A percentile compares a stretch with the other conserved stretches of the same genome.
Evolutionary conservation across 805 yeast species (phyloP).

Genomic region (Pichia kluyveri): DNA sequence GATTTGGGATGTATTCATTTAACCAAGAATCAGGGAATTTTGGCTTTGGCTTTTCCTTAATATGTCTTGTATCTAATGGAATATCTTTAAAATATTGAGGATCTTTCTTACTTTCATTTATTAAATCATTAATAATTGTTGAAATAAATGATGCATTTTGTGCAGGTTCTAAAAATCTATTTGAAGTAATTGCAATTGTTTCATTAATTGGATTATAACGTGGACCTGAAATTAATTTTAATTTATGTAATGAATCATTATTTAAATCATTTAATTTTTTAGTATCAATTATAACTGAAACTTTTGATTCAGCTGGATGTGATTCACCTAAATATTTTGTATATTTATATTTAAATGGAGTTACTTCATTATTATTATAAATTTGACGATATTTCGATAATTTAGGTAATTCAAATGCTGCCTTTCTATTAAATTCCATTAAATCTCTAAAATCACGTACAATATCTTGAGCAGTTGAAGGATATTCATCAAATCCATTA

Average conservation of each 20-base stretch:
- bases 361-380: conserved; percentile 47
- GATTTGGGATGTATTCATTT: conserved; percentile 20
- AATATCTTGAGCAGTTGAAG: conserved; percentile 62
- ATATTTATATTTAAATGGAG: conserved; percentile 61
- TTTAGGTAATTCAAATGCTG: conserved; percentile 89
- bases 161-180: conserved; percentile 62
- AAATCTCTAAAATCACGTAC: conserved; percentile 64
- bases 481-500: conserved; percentile 57
- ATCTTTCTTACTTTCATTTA: conserved; percentile 56
- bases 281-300: conserved; percentile 48
- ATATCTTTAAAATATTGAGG: conserved; percentile 60
- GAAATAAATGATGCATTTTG: conserved; percentile 77
- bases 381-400: conserved; percentile 66
- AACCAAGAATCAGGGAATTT: conserved; percentile 77
- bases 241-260: conserved; percentile 54
- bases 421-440: conserved; percentile 68
- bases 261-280: conserved; percentile 40
- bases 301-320: conserved; percentile 63
- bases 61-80: conserved; percentile 75
- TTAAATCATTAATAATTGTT: conserved; percentile 50
- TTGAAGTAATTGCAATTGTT: conserved; percentile 54
- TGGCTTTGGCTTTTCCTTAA: conserved; percentile 31
- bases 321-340: conserved; percentile 66
- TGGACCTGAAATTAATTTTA: conserved; percentile 68
- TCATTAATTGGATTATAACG: conserved; percentile 61